Evolutionary conservation across 352 stramenopile genomes (phyloP), one percentile per base, ranked within the genome.

Genomic region (Phytophthora ohioensis): DNA sequence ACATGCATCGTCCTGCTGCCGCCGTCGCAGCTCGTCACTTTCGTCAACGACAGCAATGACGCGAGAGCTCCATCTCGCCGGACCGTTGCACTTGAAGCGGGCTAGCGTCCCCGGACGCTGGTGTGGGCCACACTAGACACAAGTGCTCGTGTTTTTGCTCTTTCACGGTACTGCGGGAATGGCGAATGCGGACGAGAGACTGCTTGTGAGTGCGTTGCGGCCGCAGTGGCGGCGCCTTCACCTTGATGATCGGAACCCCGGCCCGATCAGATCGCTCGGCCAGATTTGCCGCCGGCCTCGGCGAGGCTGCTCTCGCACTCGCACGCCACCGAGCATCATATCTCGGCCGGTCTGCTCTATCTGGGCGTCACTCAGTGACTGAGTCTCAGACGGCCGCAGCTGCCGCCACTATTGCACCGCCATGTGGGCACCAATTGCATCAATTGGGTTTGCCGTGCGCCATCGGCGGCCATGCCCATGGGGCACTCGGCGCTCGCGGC

Each of bases 161-260:
- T 59, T 45, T 51, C 15, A 61, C 31, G 57, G 58, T 30, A 39
- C 21, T 27, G 46, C 39, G 64, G 64, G 57, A 71, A 52, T 56
- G 52, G 47, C 64, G 56, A 71, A 57, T 55, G 64, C 38, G 63
- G 51, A 64, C 64, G 51, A 71, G 57, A 67, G 48, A 63, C 52
- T 39, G 34, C 30, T 27, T 13, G n/a, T n/a, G 41, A 46, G 41
- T n/a, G 51, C 45, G 17, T 42, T 45, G 58, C 41, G 17, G 46
- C 13, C 46, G 27, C 8, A 12, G 47, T 3, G 34, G 39, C 31
- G 49, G 36, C 47, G 45, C 34, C 52, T 58, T 49, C 58, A 69
- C 69, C 66, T 73, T 73, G 66, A 73, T 73, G 66, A 73, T 73
- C 59, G 66, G 64, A 57, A 15, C 57, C 35, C 6, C 13, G 12